Evolutionary conservation across 1,284 basidiomycete genomes (phyloP).

Genomic region (Leccinum griseonigrum): DNA sequence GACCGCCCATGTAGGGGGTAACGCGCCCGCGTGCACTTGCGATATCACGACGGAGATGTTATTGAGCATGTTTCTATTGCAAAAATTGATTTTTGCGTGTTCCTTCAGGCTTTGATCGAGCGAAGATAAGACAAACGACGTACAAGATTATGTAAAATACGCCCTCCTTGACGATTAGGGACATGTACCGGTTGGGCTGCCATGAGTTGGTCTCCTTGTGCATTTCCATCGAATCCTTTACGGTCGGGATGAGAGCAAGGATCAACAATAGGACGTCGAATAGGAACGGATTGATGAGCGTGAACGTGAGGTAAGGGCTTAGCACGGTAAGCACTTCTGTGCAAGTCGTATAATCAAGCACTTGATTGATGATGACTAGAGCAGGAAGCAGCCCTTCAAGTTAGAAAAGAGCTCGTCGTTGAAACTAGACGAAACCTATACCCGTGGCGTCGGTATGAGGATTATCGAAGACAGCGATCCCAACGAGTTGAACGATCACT

Average conservation of each 20-base stretch:
- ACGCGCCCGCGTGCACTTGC: not conserved
- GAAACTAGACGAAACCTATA: not conserved
- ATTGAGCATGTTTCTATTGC: not conserved
- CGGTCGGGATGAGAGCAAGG: not conserved
- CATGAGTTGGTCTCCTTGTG: not conserved
- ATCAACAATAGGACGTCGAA: not conserved
- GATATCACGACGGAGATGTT: not conserved
- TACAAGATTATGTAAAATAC: not conserved
- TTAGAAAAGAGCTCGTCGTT: not conserved
- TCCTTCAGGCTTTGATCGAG: not conserved
- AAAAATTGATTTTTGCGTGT: not conserved
- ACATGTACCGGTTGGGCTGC: not conserved
- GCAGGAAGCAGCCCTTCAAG: not conserved
- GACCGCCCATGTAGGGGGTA: not conserved
- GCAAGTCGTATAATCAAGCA: not conserved
- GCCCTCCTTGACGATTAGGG: not conserved
- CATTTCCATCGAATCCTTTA: not conserved
- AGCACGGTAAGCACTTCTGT: not conserved
- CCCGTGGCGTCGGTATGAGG: not conserved
- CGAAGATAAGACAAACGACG: not conserved
- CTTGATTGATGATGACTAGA: not conserved
- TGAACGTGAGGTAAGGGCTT: not conserved
- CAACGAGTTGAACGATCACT: not conserved
- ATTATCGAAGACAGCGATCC: not conserved
- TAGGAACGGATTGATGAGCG: not conserved